phyloP scores from a whole-genome alignment of 129 eudicot genomes.

The Solidago caesia region DNA sequence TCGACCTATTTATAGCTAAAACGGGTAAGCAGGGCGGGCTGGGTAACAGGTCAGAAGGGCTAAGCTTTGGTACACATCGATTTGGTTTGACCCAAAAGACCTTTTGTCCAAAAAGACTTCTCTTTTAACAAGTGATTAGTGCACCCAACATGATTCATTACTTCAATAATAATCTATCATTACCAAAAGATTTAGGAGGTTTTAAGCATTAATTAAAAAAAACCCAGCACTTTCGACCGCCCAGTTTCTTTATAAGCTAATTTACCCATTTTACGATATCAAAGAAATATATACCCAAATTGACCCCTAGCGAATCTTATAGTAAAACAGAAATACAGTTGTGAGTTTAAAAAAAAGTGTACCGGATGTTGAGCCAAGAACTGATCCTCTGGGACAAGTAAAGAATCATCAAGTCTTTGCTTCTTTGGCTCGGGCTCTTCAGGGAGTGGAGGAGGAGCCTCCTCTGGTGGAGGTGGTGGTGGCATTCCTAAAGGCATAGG shows the following conservation, averaged over 20 bases:
- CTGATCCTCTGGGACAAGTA: slow-evolving; percentile 81
- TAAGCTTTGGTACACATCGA: neutral
- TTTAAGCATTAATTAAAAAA: neutral
- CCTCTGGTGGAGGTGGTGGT: slow-evolving; percentile 62
- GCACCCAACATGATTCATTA: neutral
- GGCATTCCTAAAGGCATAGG: slow-evolving; percentile 52
- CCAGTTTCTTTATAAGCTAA: neutral
- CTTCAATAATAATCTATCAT: neutral
- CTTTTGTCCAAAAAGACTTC: neutral
- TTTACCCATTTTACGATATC: neutral
- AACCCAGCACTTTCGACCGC: neutral
- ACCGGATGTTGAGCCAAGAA: slow-evolving; percentile 59
- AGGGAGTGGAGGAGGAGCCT: slow-evolving; percentile 16
- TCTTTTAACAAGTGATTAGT: neutral
- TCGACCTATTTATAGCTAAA: neutral
- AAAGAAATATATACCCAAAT: neutral
- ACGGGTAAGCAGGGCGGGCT: no score
- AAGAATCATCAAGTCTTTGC: slow-evolving; percentile 77
- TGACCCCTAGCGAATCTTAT: neutral
- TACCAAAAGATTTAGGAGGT: neutral
- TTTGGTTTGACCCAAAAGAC: neutral
- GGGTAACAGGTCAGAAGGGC: neutral
- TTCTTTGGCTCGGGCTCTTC: slow-evolving; percentile 83
- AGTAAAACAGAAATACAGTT: neutral
- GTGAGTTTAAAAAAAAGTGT: neutral